Evolutionary conservation across 306 rosid genomes (phyloP), one percentile per base, ranked within the genome.

Genomic region (Sechiopsis laciniata): DNA sequence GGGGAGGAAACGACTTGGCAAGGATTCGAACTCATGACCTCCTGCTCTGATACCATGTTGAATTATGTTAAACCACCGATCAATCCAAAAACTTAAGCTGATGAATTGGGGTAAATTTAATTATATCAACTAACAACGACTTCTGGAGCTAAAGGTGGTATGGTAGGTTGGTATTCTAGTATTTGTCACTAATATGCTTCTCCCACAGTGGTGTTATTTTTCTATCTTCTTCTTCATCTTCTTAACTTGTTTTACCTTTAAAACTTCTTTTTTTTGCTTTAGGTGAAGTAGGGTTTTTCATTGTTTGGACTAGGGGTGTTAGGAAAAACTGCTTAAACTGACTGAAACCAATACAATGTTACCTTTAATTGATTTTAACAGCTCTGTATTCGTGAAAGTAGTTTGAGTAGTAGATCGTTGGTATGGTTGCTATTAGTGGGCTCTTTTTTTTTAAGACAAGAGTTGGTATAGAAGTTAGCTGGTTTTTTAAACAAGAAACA

Each of bases 81-180:
- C n/a, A n/a, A n/a, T n/a, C n/a, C n/a, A n/a, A n/a, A n/a, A n/a
- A n/a, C n/a, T n/a, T n/a, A n/a, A n/a, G n/a, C n/a, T n/a, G n/a
- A n/a, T n/a, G n/a, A n/a, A n/a, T n/a, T n/a, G n/a, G n/a, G n/a
- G n/a, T n/a, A n/a, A n/a, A n/a, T n/a, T n/a, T n/a, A n/a, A n/a
- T n/a, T n/a, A n/a, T n/a, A n/a, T n/a, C n/a, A n/a, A n/a, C 97
- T 93, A 71, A 93, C 90, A 97, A 93, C 97, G 60, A 90, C 95
- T 57, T 93, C 97, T 73, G 98, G 98, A 67, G 98, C 98, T 56
- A 93, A 93, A 86, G 98, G 97, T 74, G 87, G 91, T 66, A 82
- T 80, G 86, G 98, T 88, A 85, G 82, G 97, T 74, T 73, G 13
- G 45, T 29, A 10, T 67, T n/a, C n/a, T 7, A 11, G 11, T 4